Base-by-base conservation (phyloP, 2,329 filamentous ascomycete genomes). In the Colletotrichum sp. region DNA sequence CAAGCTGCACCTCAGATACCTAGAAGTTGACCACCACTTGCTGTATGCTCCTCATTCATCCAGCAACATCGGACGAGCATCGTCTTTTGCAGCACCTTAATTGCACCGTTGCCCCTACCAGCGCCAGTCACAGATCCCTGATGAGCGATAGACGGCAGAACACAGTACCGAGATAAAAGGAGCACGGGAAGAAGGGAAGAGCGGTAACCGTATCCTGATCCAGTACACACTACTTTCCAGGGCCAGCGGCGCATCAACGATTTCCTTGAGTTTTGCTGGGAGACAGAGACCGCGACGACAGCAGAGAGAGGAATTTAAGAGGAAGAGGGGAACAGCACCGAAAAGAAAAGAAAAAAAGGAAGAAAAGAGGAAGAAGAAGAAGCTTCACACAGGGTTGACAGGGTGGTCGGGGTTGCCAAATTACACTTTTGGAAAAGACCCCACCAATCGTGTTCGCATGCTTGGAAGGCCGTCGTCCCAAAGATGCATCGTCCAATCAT, bases 401-500 rank as follows among this genome's bases (percentile, higher is more conserved):
- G 26, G 36, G 34, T 28, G 18, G 30, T 24, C 15, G 55, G 67
- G 72, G 36, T 66, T 24, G 52, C 68, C 61, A 71, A 61, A 74
- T 66, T 74, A 52, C 72, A 71, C 58, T 66, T 71, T 58, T 21
- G 26, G 26, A n/a, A 12, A 48, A 21, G 28, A 55, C 52, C 38
- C 72, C 52, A 36, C 61, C 68, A 67, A 52, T 74, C 61, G 68
- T 48, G n/a, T 67, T 67, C 60, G 68, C 61, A 61, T 32, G 52
- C 68, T 60, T 66, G 68, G 58, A 72, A 72, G 16, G 28, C 21
- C 64, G 38, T 72, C 68, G 24, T 74, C 61, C 68, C 52, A 66
- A 67, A 30, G 71, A 24, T 36, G 36, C 36, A 72, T 72, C 72
- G 55, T 72, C 72, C 72, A 74, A 74, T 72, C 36, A 74, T 66